Percentiles rank a stretch among this genome's conserved stretches.
Conservation (phyloP, 2,329 filamentous ascomycete species). For the Ophiostoma angusticollis region DNA sequence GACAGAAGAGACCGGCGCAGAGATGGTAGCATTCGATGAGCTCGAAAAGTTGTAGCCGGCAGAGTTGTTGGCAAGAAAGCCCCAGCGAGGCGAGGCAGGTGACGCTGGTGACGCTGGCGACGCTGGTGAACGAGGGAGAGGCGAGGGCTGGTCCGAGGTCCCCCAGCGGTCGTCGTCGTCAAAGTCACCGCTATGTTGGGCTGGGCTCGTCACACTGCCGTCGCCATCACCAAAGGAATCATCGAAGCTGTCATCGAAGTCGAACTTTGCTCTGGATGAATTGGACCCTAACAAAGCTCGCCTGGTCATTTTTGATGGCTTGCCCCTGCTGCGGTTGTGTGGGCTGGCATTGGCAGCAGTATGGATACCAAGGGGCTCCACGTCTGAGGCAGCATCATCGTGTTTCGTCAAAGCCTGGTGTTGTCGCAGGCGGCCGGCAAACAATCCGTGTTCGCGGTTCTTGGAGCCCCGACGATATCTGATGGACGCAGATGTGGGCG, state of each 20-base stretch:
- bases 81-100: conserved; percentile 32
- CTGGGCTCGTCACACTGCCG: no score
- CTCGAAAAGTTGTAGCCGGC: conserved; percentile 17
- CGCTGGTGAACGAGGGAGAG: conserved; percentile 20
- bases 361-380: conserved; percentile 8
- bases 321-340: conserved; percentile 3
- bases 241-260: conserved; percentile 10
- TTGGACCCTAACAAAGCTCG: conserved; percentile 4
- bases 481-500: conserved; percentile 3
- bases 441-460: conserved; percentile 16
- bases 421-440: conserved; percentile 17
- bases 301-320: background rate
- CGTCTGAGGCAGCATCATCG: conserved; percentile 15
- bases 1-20: conserved; percentile 3
- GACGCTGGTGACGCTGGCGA: conserved; percentile 24
- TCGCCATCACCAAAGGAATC: conserved; percentile 4
- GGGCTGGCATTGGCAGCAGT: conserved; percentile 2
- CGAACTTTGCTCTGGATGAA: conserved; percentile 5
- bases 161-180: conserved; percentile 6
- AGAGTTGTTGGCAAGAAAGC: conserved; percentile 24
- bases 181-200: background rate
- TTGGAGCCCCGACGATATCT: conserved; percentile 15
- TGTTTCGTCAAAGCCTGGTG: conserved; percentile 19
- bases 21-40: conserved; percentile 7
- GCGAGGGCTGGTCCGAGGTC: background rate